phyloP scores from a whole-genome alignment of 148 eudicot genomes.

The Cornus florida region DNA sequence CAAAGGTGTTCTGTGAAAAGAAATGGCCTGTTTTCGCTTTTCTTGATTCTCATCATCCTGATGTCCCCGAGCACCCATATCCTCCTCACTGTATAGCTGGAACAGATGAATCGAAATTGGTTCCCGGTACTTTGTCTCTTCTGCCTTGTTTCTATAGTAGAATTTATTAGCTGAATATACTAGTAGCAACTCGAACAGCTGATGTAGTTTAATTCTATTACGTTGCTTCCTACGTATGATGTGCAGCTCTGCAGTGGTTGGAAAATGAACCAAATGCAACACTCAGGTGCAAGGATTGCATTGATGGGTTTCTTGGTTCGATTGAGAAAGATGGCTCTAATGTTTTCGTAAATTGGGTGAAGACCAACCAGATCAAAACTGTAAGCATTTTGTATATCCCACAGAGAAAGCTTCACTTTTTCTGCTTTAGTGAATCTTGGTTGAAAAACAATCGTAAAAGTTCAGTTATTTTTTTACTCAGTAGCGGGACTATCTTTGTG shows the following conservation, averaged over 20 bases:
- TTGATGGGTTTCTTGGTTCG: conserved; percentile 89
- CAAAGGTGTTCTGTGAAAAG: conserved; percentile 60
- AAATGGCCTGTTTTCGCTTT: conserved; percentile 83
- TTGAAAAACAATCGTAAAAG: background rate
- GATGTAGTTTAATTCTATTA: background rate
- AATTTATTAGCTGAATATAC: background rate
- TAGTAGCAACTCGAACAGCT: background rate
- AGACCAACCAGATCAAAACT: conserved; percentile 68
- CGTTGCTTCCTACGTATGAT: conserved; percentile 13
- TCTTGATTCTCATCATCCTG: conserved; percentile 83
- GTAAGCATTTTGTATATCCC: conserved; percentile 41
- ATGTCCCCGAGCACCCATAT: conserved; percentile 87
- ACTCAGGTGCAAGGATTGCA: conserved; percentile 77
- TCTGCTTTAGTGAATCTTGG: background rate
- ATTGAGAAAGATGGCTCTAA: conserved; percentile 83
- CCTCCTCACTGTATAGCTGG: conserved; percentile 93
- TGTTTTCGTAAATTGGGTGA: conserved; percentile 86
- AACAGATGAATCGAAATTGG: conserved; percentile 72
- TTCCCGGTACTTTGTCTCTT: conserved; percentile 55
- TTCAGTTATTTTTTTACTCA: background rate
- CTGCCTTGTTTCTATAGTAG: background rate
- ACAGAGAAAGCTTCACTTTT: background rate
- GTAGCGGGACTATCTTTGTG: background rate
- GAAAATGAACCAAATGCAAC: conserved; percentile 84
- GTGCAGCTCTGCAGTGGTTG: conserved; percentile 76